Percentiles rank a stretch among this genome's conserved stretches.
These are phyloP conservation scores for Cystobasidium tubakii DNA, from an alignment of 768 basidiomycete species.

Conservation along the genomic window DNA sequence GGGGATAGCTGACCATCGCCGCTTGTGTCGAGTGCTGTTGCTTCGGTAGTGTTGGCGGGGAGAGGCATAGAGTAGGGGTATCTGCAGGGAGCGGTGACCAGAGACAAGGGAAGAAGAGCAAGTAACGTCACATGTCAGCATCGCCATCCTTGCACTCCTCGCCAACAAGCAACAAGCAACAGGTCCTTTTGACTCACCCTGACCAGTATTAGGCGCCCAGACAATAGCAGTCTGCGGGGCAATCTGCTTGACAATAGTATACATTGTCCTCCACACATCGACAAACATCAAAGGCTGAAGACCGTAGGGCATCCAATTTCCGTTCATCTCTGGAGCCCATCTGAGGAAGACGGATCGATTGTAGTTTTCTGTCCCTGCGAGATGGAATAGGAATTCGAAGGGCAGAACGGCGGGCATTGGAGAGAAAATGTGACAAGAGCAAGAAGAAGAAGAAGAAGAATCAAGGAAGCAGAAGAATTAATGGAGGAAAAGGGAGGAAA, in stretches of 20 bases:
- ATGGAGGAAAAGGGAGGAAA: no score
- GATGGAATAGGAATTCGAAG: no score
- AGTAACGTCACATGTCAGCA: no score
- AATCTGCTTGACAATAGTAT: constrained; percentile 42
- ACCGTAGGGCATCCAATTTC: constrained; percentile 43
- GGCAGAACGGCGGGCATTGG: no score
- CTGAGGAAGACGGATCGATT: constrained; percentile 46
- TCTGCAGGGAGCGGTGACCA: constrained; percentile 13
- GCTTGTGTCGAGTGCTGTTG: constrained; percentile 45
- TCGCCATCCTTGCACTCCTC: no score
- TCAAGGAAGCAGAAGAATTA: no score
- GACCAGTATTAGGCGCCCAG: constrained; percentile 47
- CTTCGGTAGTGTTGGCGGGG: constrained; percentile 39
- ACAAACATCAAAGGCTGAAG: constrained; percentile 28
- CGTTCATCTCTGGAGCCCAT: constrained; percentile 48
- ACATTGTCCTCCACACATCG: constrained; percentile 36
- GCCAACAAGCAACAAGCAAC: no score
- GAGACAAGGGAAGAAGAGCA: neutral
- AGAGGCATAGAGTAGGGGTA: constrained; percentile 43
- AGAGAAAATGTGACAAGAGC: no score
- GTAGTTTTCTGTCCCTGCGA: constrained; percentile 40
- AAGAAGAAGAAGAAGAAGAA: no score
- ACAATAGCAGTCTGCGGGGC: constrained; percentile 45
- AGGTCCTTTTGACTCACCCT: constrained; percentile 27
- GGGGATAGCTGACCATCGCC: constrained; percentile 38